Percentiles rank a stretch among this genome's conserved stretches.
phyloP scores from a whole-genome alignment of 2,329 filamentous ascomycete genomes.

The Alternaria incomplexa region DNA sequence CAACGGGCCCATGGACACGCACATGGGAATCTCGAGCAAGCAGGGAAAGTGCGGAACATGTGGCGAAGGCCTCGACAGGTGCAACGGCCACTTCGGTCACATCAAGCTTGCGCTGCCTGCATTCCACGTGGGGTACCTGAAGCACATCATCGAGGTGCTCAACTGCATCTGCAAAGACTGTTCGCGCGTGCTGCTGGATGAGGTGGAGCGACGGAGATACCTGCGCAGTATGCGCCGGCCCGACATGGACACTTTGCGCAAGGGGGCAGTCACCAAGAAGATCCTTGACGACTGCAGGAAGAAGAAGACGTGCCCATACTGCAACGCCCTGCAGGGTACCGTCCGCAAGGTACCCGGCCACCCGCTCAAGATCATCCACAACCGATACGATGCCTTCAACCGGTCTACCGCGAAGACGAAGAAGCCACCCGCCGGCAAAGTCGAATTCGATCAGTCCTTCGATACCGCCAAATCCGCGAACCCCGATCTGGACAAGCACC shows the following conservation, averaged over 20 bases:
- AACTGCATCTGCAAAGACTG: constrained; percentile 97
- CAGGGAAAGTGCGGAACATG: constrained; percentile 81
- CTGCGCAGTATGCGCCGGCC: constrained; percentile 82
- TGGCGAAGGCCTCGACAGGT: constrained; percentile 78
- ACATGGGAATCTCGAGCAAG: constrained; percentile 90
- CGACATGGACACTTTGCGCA: constrained; percentile 83
- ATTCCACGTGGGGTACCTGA: constrained; percentile 96
- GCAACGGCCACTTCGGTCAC: constrained; percentile 95
- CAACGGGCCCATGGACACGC: constrained; percentile 86
- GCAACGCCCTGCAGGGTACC: constrained; percentile 82
- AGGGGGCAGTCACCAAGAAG: constrained; percentile 82
- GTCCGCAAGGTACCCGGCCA: constrained; percentile 83
- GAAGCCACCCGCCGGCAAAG: constrained; percentile 78
- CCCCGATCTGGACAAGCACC: constrained; percentile 84
- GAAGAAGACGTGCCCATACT: constrained; percentile 80
- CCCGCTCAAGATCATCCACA: constrained; percentile 91
- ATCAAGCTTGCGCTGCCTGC: constrained; percentile 88
- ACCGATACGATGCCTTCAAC: constrained; percentile 89
- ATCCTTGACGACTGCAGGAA: constrained; percentile 92
- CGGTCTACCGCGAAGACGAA: constrained; percentile 88
- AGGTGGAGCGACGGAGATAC: constrained; percentile 76
- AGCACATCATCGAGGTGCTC: constrained; percentile 87
- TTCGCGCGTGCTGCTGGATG: constrained; percentile 79
- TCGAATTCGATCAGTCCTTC: constrained; percentile 86
- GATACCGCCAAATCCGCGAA: constrained; percentile 77